Percentiles rank a stretch among this genome's conserved stretches.
phyloP scores from a whole-genome alignment of 768 basidiomycete species.

The Solioccasus polychromus region DNA sequence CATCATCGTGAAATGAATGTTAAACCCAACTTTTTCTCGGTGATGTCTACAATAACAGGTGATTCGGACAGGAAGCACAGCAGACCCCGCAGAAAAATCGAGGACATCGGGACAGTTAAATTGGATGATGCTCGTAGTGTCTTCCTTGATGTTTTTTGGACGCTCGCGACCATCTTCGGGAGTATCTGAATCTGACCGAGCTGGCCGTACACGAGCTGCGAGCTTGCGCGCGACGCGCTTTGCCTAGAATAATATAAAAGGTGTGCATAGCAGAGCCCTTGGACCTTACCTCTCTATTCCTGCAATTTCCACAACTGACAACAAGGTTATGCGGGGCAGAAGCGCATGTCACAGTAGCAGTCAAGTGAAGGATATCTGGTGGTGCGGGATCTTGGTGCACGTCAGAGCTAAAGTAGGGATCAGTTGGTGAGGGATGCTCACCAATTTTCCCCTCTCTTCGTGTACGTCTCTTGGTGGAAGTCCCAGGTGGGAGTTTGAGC shows the following conservation, averaged over 20 bases:
- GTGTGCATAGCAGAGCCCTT: not conserved
- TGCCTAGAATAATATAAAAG: constrained; percentile 45
- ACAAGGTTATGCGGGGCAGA: constrained; percentile 76
- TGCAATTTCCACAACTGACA: constrained; percentile 84
- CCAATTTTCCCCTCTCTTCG: constrained; percentile 84
- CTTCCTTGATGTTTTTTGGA: constrained; percentile 47
- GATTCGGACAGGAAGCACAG: constrained; percentile 88
- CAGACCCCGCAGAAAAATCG: constrained; percentile 84
- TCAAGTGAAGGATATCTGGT: constrained; percentile 69
- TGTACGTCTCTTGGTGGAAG: constrained; percentile 80
- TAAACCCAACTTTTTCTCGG: constrained; percentile 94
- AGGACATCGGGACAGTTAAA: constrained; percentile 93
- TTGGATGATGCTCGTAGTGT: constrained; percentile 83
- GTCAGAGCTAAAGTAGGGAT: constrained; percentile 17
- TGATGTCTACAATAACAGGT: constrained; percentile 99
- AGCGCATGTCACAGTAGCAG: constrained; percentile 75
- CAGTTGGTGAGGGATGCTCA: constrained; percentile 29
- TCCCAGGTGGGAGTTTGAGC: constrained; percentile 75
- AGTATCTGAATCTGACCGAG: constrained; percentile 72
- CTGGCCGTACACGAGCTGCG: constrained; percentile 77
- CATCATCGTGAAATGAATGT: constrained; percentile 82
- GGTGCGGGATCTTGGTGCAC: constrained; percentile 55
- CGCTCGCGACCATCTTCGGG: constrained; percentile 53
- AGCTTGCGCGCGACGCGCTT: constrained; percentile 89
- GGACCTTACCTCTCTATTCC: constrained; percentile 70